Base-by-base conservation (phyloP, 306 rosid genomes). In the Cicer pinnatifidum region DNA sequence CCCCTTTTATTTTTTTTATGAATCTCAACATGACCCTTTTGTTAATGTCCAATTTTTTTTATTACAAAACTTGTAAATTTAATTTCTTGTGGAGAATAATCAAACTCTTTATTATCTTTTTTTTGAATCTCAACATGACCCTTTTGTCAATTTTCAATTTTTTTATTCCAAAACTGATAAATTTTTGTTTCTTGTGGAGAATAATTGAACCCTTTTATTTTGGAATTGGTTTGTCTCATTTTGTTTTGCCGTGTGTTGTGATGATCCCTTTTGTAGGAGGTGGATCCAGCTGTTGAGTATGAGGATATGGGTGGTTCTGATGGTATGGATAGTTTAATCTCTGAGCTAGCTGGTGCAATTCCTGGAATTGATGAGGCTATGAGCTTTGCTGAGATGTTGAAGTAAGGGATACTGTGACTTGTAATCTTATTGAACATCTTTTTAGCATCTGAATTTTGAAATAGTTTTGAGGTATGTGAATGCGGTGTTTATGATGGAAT, bases 311-410 rank as follows among this genome's bases (percentile, higher is more conserved):
- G 80, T 4, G 61, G 84, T 38, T 15, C 85, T 7, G 96, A 92
- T 57, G 99, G 99, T 63, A 92, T 92, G 96, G 99, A 95, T 75
- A 75, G 78, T 62, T 72, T 91, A 77, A 64, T 95, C 80, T 85
- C 92, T 0, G 99, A 95, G 81, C 84, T 95, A 37, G 96, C 99
- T 41, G 89, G 88, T 72, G 96, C 99, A 15, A 95, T 95, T 82
- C 99, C 99, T 11, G 99, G 99, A 76, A 95, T 95, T 76, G 97
- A 95, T 15, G 99, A 95, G 85, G 99, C 99, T 8, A 95, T 95
- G 99, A 95, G 99, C 83, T 95, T 95, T 84, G 97, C 99, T 33
- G 97, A 95, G 90, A 95, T 95, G 99, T 84, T 95, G 71, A 95
- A 92, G 99, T 95, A 82, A 87, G 89, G 89, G 6, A 54, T 50